Percentiles rank a stretch among this genome's conserved stretches.
Conservation (phyloP, 805 yeast species). For the Myxozyma lipomycoides region DNA sequence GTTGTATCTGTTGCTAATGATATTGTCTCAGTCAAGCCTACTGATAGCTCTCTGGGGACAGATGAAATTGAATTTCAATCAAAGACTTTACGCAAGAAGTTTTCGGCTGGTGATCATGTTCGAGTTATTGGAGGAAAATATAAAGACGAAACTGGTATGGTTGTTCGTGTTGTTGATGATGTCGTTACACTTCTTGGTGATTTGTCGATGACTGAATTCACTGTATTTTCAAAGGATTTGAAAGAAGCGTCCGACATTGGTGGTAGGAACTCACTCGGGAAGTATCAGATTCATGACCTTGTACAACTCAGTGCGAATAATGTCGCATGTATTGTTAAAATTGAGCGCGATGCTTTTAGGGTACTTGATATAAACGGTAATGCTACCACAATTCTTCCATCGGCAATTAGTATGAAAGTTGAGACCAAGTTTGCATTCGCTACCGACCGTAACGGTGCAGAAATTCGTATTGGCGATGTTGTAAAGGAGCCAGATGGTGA, state of each 20-base stretch:
- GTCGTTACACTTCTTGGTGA: constrained; percentile 88
- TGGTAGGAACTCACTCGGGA: constrained; percentile 55
- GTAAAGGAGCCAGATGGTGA: constrained; percentile 84
- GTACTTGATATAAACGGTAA: constrained; percentile 81
- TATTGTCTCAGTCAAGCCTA: constrained; percentile 45
- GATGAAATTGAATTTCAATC: constrained; percentile 75
- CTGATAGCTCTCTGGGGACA: constrained; percentile 49
- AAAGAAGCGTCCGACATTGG: constrained; percentile 89
- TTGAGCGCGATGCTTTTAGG: constrained; percentile 81
- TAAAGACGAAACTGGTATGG: constrained; percentile 90
- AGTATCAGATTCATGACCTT: constrained; percentile 81
- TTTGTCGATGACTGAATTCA: constrained; percentile 79
- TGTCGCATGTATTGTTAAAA: constrained; percentile 85
- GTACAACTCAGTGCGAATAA: constrained; percentile 81
- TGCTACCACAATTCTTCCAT: constrained; percentile 63
- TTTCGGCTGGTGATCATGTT: constrained; percentile 90
- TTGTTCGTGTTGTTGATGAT: constrained; percentile 74
- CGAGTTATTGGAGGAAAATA: constrained; percentile 89
- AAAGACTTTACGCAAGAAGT: constrained; percentile 75
- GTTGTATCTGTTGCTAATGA: constrained; percentile 69
- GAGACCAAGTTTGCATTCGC: constrained; percentile 70
- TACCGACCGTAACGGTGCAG: constrained; percentile 79
- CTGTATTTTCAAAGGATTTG: constrained; percentile 88
- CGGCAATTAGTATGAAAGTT: constrained; percentile 76
- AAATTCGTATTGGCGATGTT: constrained; percentile 84